Conservation (phyloP, 2,329 filamentous ascomycete genomes). For the Westerdykella aurantiaca region DNA sequence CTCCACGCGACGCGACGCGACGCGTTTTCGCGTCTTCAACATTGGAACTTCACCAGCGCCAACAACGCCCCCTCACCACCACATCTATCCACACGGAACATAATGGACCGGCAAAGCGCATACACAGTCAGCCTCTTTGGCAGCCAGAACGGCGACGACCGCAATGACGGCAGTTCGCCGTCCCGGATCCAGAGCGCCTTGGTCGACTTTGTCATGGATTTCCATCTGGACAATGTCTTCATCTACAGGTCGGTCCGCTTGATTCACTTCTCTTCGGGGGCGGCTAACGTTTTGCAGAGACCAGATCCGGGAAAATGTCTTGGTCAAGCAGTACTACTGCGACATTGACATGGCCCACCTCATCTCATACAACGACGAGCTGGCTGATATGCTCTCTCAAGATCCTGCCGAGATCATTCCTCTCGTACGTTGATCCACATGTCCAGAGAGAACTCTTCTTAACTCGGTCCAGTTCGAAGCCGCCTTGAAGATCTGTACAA, state of each 20-base stretch:
- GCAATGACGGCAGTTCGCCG: slow-evolving; percentile 26
- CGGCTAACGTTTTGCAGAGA: slow-evolving; percentile 58
- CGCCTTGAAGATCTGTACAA: slow-evolving; percentile 84
- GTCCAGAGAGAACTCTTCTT: background rate
- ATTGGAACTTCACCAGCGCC: background rate
- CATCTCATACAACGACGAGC: slow-evolving; percentile 92
- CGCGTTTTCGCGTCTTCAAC: slow-evolving; percentile 1
- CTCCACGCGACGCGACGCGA: background rate
- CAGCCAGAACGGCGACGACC: slow-evolving; percentile 33
- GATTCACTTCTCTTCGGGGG: slow-evolving; percentile 4
- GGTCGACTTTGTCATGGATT: slow-evolving; percentile 87
- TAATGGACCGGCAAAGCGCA: slow-evolving; percentile 66
- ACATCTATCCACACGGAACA: slow-evolving; percentile 1
- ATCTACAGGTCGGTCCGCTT: slow-evolving; percentile 64
- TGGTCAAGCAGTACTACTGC: slow-evolving; percentile 91
- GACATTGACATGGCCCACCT: slow-evolving; percentile 93
- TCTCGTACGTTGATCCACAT: slow-evolving; percentile 53
- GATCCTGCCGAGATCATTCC: slow-evolving; percentile 92
- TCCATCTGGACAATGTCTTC: slow-evolving; percentile 88
- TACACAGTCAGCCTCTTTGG: slow-evolving; percentile 78
- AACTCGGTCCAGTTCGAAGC: slow-evolving; percentile 67
- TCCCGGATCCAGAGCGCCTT: slow-evolving; percentile 65
- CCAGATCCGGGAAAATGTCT: slow-evolving; percentile 88
- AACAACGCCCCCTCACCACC: background rate
- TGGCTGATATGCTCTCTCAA: slow-evolving; percentile 81